These are phyloP conservation scores for Cutaneotrichosporon mucoides DNA, from an alignment of 1,284 basidiomycete genomes.

Conservation along the genomic window DNA sequence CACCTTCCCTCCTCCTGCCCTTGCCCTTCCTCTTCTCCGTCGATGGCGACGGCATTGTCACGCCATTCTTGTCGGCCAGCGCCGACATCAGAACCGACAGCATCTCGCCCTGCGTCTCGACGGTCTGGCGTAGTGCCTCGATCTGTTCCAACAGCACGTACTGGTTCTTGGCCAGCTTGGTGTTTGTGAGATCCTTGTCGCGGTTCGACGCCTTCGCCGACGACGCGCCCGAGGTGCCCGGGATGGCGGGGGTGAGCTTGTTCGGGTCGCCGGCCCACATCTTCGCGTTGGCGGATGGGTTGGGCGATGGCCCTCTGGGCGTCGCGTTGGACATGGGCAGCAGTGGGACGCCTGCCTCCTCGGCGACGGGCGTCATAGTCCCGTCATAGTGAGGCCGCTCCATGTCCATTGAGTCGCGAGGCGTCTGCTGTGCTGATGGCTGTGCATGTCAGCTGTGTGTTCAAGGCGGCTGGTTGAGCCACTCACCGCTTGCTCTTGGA, in stretches of 20 bases:
- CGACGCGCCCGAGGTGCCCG: not conserved
- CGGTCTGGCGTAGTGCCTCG: conserved; percentile 36
- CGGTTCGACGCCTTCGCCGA: not conserved
- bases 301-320: not conserved
- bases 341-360: conserved; percentile 1
- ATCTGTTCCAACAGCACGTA: conserved; percentile 46
- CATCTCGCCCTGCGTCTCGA: conserved; percentile 44
- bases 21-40: conserved; percentile 8
- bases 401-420: conserved; percentile 1
- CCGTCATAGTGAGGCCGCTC: not conserved
- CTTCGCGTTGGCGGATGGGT: not conserved
- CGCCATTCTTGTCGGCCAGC: conserved; percentile 4
- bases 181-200: conserved; percentile 43
- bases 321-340: not conserved
- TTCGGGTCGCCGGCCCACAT: conserved; percentile 19
- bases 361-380: not conserved
- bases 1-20: not conserved
- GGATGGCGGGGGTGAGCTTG: conserved; percentile 1
- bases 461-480: too few relatives aligned
- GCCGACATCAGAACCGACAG: conserved; percentile 8
- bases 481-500: conserved; percentile 4
- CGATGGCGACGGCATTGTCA: not conserved
- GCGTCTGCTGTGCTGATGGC: not conserved
- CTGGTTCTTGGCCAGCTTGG: conserved; percentile 49
- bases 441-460: not conserved